Conservation (phyloP, 2,329 filamentous ascomycete genomes). For the Epichloe amarillans region DNA sequence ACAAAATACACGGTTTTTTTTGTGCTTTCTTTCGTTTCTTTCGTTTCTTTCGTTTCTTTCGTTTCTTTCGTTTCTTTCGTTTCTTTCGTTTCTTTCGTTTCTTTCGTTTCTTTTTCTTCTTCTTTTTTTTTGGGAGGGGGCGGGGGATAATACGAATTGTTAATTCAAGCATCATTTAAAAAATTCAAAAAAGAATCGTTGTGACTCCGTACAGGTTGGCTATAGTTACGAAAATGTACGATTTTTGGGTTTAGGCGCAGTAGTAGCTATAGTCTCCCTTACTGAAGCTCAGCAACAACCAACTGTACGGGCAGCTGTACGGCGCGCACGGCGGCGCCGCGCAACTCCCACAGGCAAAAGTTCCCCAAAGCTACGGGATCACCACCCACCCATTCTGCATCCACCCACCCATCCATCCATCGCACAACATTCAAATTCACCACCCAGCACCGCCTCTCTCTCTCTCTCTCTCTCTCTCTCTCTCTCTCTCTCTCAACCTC, state of each 20-base stretch:
- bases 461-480: not conserved
- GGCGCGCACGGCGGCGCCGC: not conserved
- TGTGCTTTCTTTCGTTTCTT: not conserved
- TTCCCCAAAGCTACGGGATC: no score
- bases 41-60: not conserved
- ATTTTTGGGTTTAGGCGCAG: no score
- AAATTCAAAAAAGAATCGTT: no score
- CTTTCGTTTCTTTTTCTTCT: not conserved
- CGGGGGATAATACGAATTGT: no score
- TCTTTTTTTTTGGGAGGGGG: not conserved
- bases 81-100: not conserved
- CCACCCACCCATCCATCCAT: no score
- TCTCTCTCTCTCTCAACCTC: not conserved
- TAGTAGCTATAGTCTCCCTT: no score
- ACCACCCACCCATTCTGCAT: not conserved
- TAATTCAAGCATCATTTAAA: no score
- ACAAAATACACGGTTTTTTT: not conserved
- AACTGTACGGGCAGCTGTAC: no score
- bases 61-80: not conserved
- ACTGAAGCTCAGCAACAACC: no score
- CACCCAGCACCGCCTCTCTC: not conserved
- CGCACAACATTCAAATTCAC: not conserved
- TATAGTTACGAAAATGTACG: no score
- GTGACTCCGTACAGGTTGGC: no score
- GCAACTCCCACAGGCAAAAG: not conserved